Conservation (phyloP, 1,139 yeast species). For the Taphrina betulina region DNA sequence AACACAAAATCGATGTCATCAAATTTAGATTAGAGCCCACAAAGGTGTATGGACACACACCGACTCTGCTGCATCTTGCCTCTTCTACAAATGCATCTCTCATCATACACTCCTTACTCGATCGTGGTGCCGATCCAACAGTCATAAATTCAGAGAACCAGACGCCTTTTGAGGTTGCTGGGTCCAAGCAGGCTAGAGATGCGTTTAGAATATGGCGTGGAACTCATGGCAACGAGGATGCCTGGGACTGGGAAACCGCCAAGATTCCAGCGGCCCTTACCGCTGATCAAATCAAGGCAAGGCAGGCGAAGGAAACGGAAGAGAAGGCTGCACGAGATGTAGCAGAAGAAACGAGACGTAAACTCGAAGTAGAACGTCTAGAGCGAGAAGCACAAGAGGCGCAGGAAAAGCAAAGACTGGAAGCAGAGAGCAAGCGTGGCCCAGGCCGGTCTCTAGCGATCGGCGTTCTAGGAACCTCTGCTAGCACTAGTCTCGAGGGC, state of each 20-base stretch:
- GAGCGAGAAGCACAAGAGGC: constrained; percentile 42
- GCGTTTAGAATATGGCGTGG: constrained; percentile 70
- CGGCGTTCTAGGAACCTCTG: constrained; percentile 36
- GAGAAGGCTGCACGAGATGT: constrained; percentile 46
- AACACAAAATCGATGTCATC: constrained; percentile 48
- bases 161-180: constrained; percentile 61
- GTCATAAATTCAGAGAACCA: constrained; percentile 55
- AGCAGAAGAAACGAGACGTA: constrained; percentile 44
- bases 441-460: constrained; percentile 38
- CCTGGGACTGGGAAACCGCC: constrained; percentile 67
- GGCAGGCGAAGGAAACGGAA: constrained; percentile 46
- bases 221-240: constrained; percentile 61
- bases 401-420: constrained; percentile 40
- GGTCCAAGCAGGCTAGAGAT: constrained; percentile 50
- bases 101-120: constrained; percentile 66
- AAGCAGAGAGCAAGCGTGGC: constrained; percentile 39
- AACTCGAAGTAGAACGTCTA: constrained; percentile 39
- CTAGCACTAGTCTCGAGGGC: constrained; percentile 43
- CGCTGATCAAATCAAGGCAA: constrained; percentile 59
- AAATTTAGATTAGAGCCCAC: constrained; percentile 56
- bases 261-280: constrained; percentile 66
- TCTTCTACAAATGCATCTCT: constrained; percentile 65
- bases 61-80: constrained; percentile 79
- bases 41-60: constrained; percentile 55
- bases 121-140: constrained; percentile 70